A percentile compares a stretch with the other conserved stretches of the same genome.
These are phyloP conservation scores for Cyclocybe aegerita DNA, from an alignment of 768 basidiomycete genomes.

Conservation along the genomic window DNA sequence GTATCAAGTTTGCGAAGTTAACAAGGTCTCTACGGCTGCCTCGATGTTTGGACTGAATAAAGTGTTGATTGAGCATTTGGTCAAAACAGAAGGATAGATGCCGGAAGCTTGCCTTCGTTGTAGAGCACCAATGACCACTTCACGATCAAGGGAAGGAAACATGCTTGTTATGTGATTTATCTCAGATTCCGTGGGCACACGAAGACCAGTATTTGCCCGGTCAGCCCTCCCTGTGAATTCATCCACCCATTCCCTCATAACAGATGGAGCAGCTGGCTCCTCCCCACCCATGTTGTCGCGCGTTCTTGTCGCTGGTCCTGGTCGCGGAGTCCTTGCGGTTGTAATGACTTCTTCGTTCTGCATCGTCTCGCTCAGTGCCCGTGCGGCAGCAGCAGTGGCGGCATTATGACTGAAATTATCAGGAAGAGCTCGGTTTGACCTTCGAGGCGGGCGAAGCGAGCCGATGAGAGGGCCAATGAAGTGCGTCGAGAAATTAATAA, in stretches of 20 bases:
- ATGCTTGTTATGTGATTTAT: slow-evolving; percentile 72
- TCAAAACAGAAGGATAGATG: slow-evolving; percentile 6
- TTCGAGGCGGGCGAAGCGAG: slow-evolving; percentile 57
- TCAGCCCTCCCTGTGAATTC: slow-evolving; percentile 70
- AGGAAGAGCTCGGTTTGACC: slow-evolving; percentile 74
- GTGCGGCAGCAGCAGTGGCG: slow-evolving; percentile 14
- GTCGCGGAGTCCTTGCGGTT: slow-evolving; percentile 45
- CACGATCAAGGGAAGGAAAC: slow-evolving; percentile 81
- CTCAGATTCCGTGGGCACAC: slow-evolving; percentile 75
- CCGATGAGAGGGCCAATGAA: slow-evolving; percentile 71
- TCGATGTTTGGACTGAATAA: slow-evolving; percentile 68
- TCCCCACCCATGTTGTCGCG: slow-evolving; percentile 4
- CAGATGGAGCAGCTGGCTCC: slow-evolving; percentile 37
- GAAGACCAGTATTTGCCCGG: slow-evolving; percentile 52
- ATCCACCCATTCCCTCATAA: slow-evolving; percentile 78
- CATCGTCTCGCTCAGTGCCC: slow-evolving; percentile 15
- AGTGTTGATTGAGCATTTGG: slow-evolving; percentile 1
- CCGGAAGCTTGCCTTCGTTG: slow-evolving; percentile 68
- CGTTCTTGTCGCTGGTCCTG: slow-evolving; percentile 15
- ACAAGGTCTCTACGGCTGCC: slow-evolving; percentile 76
- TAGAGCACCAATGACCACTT: slow-evolving; percentile 71
- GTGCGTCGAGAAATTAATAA: slow-evolving; percentile 54
- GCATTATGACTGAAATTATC: slow-evolving; percentile 36
- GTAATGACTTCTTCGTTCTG: slow-evolving; percentile 63
- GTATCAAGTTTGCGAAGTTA: slow-evolving; percentile 45